Base-by-base conservation (phyloP, 768 basidiomycete species). In the Inosperma sp. region DNA sequence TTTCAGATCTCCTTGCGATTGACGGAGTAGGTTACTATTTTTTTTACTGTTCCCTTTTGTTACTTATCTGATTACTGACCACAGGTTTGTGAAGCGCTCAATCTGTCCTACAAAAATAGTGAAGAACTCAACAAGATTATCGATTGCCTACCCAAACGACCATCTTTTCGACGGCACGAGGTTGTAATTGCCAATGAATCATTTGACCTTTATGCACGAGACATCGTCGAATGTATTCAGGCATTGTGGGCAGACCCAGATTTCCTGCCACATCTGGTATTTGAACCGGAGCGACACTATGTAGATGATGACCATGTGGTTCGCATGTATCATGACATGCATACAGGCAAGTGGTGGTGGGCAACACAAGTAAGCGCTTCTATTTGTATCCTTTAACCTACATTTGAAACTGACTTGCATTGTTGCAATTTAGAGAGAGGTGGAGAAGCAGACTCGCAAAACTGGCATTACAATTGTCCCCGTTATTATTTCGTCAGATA, bases 311-410 rank as follows among this genome's bases (percentile, higher is more conserved):
- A 63, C 2, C 26, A 61, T 7, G 62, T 33, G 1, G 40, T 49
- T 0, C 52, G 66, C 0, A 10, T 75, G 0, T 76, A 66, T 47
- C 63, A 68, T 52, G 75, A 78, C 25, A 70, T 79, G 68, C 65
- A 76, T 36, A 78, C 75, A 0, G 74, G 71, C 0, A 64, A 69
- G 40, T 80, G 78, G 78, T 79, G 77, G 78, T 79, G 76, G 76
- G 30, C 37, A 7, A 70, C 64, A 2, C 78, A 79, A 63, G 77
- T 76, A 53, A 12, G 68, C 53, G 16, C 17, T 44, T 30, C 21
- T 35, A 19, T 29, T 21, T n/a, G 27, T 45, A 23, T 7, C 9
- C 10, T 30, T 41, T 4, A 22, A 46, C 40, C 31, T 25, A 16
- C 25, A 22, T 22, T 2, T 40, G 7, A 5, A 10, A 23, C 39